Conservation (phyloP, 1,284 basidiomycete genomes). For the Trametes polyzona region DNA sequence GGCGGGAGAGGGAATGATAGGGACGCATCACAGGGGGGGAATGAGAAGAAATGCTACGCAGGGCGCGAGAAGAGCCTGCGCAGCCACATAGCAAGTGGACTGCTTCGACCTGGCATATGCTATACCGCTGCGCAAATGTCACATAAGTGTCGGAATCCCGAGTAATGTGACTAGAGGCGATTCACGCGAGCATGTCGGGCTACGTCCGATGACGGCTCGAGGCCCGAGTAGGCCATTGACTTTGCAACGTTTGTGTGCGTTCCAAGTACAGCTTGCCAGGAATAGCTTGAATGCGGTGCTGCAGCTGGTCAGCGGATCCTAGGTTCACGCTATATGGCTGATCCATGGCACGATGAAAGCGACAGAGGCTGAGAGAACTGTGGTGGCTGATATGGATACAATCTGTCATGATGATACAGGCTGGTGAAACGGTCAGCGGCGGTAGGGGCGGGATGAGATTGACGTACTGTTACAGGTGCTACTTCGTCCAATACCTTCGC, state of each 20-base stretch:
- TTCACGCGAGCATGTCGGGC: too few species aligned
- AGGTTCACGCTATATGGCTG: background rate
- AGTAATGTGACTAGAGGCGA: background rate
- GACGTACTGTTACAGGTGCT: slow-evolving; percentile 24
- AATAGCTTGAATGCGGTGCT: background rate
- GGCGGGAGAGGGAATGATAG: background rate
- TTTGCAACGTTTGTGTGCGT: background rate
- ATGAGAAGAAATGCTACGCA: background rate
- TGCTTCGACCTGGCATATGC: background rate
- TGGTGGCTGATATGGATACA: background rate
- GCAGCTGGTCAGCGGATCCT: background rate
- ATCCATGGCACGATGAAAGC: background rate
- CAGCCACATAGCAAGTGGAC: background rate
- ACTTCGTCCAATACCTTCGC: slow-evolving; percentile 62
- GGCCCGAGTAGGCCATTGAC: background rate
- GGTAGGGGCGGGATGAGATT: too few species aligned
- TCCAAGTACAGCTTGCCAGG: background rate
- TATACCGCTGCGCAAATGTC: background rate
- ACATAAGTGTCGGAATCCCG: background rate
- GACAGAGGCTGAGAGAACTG: background rate
- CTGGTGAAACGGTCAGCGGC: background rate
- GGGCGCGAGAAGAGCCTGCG: background rate
- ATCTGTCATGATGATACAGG: slow-evolving; percentile 19
- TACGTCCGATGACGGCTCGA: background rate
- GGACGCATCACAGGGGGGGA: too few species aligned